These are phyloP conservation scores for Trichoderma polysporum DNA, from an alignment of 2,329 filamentous ascomycete species.

Conservation along the genomic window DNA sequence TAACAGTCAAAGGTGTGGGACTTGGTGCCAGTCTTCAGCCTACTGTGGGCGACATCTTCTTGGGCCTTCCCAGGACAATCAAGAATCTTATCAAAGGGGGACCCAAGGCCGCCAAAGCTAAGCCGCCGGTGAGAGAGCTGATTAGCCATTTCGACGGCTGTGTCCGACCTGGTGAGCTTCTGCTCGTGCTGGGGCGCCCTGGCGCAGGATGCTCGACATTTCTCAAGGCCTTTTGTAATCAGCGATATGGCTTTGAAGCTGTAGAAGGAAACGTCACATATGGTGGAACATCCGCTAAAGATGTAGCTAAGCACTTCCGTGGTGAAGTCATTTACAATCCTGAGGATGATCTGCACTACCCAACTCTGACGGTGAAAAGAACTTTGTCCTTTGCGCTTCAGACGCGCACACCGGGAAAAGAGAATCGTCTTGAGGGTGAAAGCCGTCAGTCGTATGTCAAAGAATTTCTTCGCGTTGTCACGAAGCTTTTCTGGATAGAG, in stretches of 20 bases:
- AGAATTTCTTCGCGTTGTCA: slow-evolving; percentile 59
- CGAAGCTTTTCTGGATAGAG: slow-evolving; percentile 70
- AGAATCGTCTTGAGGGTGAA: slow-evolving; percentile 58
- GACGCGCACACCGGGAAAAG: slow-evolving; percentile 56
- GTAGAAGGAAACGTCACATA: slow-evolving; percentile 67
- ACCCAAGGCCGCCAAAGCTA: slow-evolving; percentile 51
- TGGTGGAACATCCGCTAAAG: slow-evolving; percentile 47
- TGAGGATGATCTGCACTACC: slow-evolving; percentile 68
- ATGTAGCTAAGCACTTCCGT: slow-evolving; percentile 54
- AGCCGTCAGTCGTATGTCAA: slow-evolving; percentile 54
- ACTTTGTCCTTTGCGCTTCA: slow-evolving; percentile 67
- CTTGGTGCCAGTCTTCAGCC: slow-evolving; percentile 58
- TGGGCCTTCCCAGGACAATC: slow-evolving; percentile 49
- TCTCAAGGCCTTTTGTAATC: slow-evolving; percentile 70
- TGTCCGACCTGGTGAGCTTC: slow-evolving; percentile 68
- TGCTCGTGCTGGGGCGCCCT: slow-evolving; percentile 65
- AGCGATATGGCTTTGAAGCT: slow-evolving; percentile 61
- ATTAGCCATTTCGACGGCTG: slow-evolving; percentile 65
- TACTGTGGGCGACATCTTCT: slow-evolving; percentile 63
- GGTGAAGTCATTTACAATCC: slow-evolving; percentile 67
- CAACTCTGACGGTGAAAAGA: slow-evolving; percentile 64
- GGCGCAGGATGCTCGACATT: slow-evolving; percentile 70
- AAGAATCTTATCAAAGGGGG: slow-evolving; percentile 50
- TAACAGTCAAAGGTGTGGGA: slow-evolving; percentile 70
- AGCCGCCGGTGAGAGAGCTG: slow-evolving; percentile 62